Conservation (phyloP, 805 yeast species). For the Debaryomyces maramus region DNA sequence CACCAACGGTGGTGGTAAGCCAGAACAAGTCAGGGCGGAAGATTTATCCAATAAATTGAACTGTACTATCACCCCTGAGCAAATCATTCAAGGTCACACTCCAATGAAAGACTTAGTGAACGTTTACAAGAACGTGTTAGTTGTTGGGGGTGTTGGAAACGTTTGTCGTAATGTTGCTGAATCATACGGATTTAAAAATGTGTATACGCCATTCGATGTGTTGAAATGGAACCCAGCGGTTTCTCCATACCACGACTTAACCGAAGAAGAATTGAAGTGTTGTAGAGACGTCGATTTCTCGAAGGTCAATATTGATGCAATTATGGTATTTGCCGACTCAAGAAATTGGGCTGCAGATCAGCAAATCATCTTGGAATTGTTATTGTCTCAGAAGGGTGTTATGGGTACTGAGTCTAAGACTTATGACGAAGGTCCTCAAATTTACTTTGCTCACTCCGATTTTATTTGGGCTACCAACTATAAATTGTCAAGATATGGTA, state of each 20-base stretch:
- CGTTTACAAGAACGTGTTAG: constrained; percentile 69
- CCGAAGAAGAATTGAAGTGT: constrained; percentile 64
- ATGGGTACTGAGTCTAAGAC: constrained; percentile 80
- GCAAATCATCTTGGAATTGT: constrained; percentile 80
- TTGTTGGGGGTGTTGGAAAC: constrained; percentile 88
- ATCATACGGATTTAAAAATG: constrained; percentile 80
- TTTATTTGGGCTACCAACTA: constrained; percentile 93
- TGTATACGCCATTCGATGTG: constrained; percentile 77
- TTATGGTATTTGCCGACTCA: constrained; percentile 87
- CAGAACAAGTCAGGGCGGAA: constrained; percentile 70
- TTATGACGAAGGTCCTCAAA: constrained; percentile 74
- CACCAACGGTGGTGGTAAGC: constrained; percentile 91
- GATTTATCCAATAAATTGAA: constrained; percentile 66
- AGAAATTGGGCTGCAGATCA: constrained; percentile 93
- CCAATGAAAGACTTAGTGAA: constrained; percentile 84
- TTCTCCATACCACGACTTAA: constrained; percentile 75
- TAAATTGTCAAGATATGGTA: constrained; percentile 79
- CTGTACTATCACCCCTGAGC: constrained; percentile 64
- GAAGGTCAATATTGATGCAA: constrained; percentile 70
- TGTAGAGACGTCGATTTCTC: constrained; percentile 64
- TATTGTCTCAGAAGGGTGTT: constrained; percentile 72
- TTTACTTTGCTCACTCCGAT: constrained; percentile 89
- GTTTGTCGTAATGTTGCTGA: constrained; percentile 81
- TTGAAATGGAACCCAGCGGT: constrained; percentile 87
- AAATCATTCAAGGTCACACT: constrained; percentile 90